phyloP scores from a whole-genome alignment of 2,329 filamentous ascomycete genomes.

The Microsporum ferrugineum region DNA sequence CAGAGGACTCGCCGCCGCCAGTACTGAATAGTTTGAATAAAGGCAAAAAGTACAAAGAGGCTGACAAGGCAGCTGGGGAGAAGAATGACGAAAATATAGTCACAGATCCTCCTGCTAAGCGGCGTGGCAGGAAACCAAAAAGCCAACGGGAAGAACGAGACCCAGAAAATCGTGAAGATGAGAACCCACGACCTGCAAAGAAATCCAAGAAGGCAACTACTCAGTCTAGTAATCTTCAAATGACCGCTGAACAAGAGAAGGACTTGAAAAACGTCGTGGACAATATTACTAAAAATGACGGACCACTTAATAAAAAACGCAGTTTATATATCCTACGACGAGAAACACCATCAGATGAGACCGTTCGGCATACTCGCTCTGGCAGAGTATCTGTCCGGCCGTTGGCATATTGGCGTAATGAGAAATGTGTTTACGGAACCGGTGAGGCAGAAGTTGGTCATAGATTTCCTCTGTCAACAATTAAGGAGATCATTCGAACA shows the following conservation, averaged over 20 bases:
- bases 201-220: constrained; percentile 19
- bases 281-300: constrained; percentile 33
- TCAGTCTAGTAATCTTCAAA: constrained; percentile 19
- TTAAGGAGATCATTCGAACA: constrained; percentile 67
- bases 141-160: constrained; percentile 3
- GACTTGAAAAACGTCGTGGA: constrained; percentile 34
- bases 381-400: constrained; percentile 69
- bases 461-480: constrained; percentile 53
- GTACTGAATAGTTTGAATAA: constrained; percentile 6
- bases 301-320: constrained; percentile 35
- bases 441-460: constrained; percentile 47
- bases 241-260: constrained; percentile 23
- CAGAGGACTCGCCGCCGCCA: constrained; percentile 9
- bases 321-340: constrained; percentile 42
- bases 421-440: constrained; percentile 59
- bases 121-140: constrained; percentile 25
- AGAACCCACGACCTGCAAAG: constrained; percentile 23
- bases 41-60: constrained; percentile 14
- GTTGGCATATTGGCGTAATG: constrained; percentile 76
- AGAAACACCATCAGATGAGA: constrained; percentile 42
- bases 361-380: constrained; percentile 57
- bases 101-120: constrained; percentile 16
- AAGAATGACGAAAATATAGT: background rate
- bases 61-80: background rate
- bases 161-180: constrained; percentile 13